These are phyloP conservation scores for Tetraselmis chui DNA, from an alignment of 139 green algal species.

Conservation along the genomic window DNA sequence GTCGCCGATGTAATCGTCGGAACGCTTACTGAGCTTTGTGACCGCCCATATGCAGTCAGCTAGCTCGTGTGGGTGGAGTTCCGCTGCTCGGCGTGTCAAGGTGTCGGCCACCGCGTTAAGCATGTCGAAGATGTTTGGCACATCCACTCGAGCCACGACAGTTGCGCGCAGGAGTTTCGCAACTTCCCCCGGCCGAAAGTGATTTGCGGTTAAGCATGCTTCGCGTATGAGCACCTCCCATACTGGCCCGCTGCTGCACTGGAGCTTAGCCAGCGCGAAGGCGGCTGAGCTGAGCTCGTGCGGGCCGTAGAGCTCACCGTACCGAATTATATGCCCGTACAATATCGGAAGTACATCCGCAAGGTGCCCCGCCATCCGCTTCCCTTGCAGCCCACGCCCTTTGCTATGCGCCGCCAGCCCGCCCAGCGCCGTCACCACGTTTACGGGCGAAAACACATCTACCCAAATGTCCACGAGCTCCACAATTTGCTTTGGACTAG, in stretches of 20 bases:
- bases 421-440: not conserved
- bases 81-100: not conserved
- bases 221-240: not conserved
- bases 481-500: not conserved
- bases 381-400: not conserved
- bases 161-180: not conserved
- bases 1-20: not conserved
- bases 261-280: not conserved
- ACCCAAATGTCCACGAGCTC: not conserved
- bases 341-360: not conserved
- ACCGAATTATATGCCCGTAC: not conserved
- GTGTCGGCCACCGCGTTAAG: not conserved
- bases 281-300: not conserved
- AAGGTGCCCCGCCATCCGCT: not conserved
- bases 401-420: not conserved
- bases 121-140: not conserved
- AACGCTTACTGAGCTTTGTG: not conserved
- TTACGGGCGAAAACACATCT: not conserved
- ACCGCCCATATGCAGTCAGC: not conserved
- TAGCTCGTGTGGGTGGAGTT: not conserved
- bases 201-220: not conserved
- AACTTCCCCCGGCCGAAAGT: not conserved
- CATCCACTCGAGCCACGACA: not conserved
- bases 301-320: not conserved
- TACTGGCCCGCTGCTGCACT: not conserved